Percentiles rank a stretch among this genome's conserved stretches.
These are phyloP conservation scores for Rhizophagus clarus DNA, from an alignment of 192 early-diverging fungal species.

Conservation along the genomic window DNA sequence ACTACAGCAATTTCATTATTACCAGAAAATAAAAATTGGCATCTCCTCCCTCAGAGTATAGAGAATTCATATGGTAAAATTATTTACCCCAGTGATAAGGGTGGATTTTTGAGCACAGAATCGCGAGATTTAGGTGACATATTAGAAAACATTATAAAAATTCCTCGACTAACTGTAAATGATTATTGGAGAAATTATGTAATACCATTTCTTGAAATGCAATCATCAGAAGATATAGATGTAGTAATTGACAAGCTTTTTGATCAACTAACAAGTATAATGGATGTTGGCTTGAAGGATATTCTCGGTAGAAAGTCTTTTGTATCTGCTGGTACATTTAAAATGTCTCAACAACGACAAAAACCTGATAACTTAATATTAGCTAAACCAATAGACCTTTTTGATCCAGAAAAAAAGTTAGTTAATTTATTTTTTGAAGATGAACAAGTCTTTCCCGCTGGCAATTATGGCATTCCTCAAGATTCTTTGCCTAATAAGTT, in stretches of 20 bases:
- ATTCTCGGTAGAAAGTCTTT: background rate
- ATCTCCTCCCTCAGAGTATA: background rate
- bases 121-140: background rate
- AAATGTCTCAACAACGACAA: background rate
- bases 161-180: background rate
- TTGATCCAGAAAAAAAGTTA: background rate
- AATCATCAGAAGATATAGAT: no score
- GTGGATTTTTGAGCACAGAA: background rate
- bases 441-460: background rate
- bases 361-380: background rate
- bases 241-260: background rate
- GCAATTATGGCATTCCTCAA: background rate
- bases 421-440: slow-evolving; percentile 4
- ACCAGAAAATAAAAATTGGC: background rate
- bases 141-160: background rate
- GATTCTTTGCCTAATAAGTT: no score
- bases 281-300: background rate
- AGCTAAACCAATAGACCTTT: background rate
- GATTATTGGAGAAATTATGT: background rate
- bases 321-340: background rate
- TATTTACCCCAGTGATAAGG: background rate
- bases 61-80: background rate
- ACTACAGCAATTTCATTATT: background rate
- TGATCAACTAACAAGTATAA: background rate
- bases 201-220: background rate